Conservation (phyloP, 257 asterid species). For the Solanum virginianum region DNA sequence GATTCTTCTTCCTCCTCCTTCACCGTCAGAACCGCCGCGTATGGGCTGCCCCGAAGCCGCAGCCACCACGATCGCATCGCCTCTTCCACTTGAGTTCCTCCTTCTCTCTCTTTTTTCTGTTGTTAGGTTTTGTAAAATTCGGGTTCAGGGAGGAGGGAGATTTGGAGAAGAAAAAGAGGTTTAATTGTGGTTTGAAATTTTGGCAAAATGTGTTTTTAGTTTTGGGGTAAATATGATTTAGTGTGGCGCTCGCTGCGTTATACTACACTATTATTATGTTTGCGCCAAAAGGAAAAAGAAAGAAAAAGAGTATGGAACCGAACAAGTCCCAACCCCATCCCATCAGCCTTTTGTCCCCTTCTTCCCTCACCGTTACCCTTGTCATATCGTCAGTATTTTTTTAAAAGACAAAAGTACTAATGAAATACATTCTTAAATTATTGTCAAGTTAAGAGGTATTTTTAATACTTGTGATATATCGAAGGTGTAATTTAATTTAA, state of each 20-base stretch:
- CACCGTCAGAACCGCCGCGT: slow-evolving; percentile 19
- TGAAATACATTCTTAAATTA: too few relatives aligned
- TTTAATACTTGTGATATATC: too few relatives aligned
- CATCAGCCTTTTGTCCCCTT: too few relatives aligned
- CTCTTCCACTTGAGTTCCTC: slow-evolving; percentile 1
- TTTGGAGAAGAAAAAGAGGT: neutral
- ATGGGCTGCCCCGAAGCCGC: neutral
- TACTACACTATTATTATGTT: neutral
- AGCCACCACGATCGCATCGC: slow-evolving; percentile 21
- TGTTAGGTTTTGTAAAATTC: neutral
- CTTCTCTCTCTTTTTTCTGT: neutral
- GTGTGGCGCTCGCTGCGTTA: neutral
- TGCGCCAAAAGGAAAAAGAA: neutral
- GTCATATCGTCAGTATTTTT: too few relatives aligned
- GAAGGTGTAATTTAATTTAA: too few relatives aligned
- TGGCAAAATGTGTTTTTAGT: neutral
- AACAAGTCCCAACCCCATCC: too few relatives aligned
- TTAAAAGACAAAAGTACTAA: too few relatives aligned
- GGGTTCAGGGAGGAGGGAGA: neutral
- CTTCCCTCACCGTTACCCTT: too few relatives aligned
- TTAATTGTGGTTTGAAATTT: slow-evolving; percentile 1
- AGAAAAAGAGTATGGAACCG: neutral
- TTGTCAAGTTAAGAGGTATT: too few relatives aligned
- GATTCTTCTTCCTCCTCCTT: slow-evolving; percentile 28
- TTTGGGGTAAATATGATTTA: neutral